Percentiles rank a stretch among this genome's conserved stretches.
Conservation (phyloP, 805 yeast genomes). For the Lachancea quebecensis region DNA sequence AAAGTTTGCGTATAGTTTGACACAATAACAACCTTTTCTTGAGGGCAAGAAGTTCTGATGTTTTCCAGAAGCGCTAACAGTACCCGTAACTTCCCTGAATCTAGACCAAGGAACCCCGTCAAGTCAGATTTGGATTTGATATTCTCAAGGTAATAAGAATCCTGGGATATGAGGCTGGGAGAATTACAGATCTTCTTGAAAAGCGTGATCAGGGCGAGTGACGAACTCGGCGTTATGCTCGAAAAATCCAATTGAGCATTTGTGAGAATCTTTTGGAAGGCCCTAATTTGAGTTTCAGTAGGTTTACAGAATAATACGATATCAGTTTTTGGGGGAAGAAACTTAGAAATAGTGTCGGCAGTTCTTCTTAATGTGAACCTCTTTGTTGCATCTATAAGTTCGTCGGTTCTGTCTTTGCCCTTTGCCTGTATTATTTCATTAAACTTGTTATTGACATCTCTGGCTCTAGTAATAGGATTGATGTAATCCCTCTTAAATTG, state of each 20-base stretch:
- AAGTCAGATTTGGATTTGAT: constrained; percentile 4
- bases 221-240: constrained; percentile 32
- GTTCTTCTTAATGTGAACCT: constrained; percentile 70
- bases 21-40: constrained; percentile 77
- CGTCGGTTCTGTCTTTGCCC: constrained; percentile 60
- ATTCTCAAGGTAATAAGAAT: constrained; percentile 27
- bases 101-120: constrained; percentile 8
- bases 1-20: constrained; percentile 86
- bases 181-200: constrained; percentile 81
- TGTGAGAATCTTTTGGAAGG: constrained; percentile 46
- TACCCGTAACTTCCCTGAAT: constrained; percentile 59
- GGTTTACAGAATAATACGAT: constrained; percentile 74
- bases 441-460: constrained; percentile 56
- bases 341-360: constrained; percentile 46
- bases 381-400: constrained; percentile 56
- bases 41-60: constrained; percentile 33
- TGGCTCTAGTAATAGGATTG: constrained; percentile 61
- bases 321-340: constrained; percentile 71
- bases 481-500: constrained; percentile 56
- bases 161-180: constrained; percentile 54
- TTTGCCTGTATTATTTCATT: constrained; percentile 40
- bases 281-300: constrained; percentile 46
- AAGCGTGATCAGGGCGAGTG: constrained; percentile 62
- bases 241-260: constrained; percentile 25
- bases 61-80: constrained; percentile 50